phyloP scores from a whole-genome alignment of 768 basidiomycete genomes.

The Boletus huronensis region DNA sequence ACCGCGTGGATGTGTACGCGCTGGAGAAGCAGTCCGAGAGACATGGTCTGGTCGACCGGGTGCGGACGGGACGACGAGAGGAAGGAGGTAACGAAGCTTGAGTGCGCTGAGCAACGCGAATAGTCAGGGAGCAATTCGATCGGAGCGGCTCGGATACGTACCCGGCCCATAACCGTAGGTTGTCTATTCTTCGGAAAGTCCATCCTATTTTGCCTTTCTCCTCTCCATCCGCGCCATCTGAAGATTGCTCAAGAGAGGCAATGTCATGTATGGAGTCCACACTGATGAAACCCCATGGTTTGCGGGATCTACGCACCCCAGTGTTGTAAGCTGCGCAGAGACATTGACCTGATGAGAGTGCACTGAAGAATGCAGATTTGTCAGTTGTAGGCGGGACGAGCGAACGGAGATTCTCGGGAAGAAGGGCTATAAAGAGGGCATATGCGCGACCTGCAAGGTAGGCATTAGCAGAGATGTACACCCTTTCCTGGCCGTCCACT shows the following conservation, averaged over 20 bases:
- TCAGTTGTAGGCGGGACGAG: slow-evolving; percentile 34
- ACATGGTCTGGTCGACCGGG: slow-evolving; percentile 28
- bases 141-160: slow-evolving; percentile 36
- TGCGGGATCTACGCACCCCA: slow-evolving; percentile 72
- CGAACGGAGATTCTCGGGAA: slow-evolving; percentile 54
- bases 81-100: slow-evolving; percentile 77
- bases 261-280: slow-evolving; percentile 78
- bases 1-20: slow-evolving; percentile 16
- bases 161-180: slow-evolving; percentile 83
- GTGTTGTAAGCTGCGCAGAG: slow-evolving; percentile 80
- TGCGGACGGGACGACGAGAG: slow-evolving; percentile 54
- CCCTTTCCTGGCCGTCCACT: slow-evolving; percentile 21
- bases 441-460: slow-evolving; percentile 56
- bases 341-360: slow-evolving; percentile 72
- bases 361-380: slow-evolving; percentile 43
- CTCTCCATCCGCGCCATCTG: slow-evolving; percentile 33
- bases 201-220: slow-evolving; percentile 57
- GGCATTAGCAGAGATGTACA: slow-evolving; percentile 1
- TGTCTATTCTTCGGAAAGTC: slow-evolving; percentile 86
- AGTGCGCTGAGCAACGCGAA: slow-evolving; percentile 52
- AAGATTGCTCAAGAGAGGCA: slow-evolving; percentile 55
- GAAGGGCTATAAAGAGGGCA: slow-evolving; percentile 54
- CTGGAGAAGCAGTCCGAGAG: slow-evolving; percentile 23
- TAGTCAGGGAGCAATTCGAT: background rate
- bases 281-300: slow-evolving; percentile 87